Percentiles rank a stretch among this genome's conserved stretches.
phyloP scores from a whole-genome alignment of 768 basidiomycete genomes.

The Podaxis sp. region DNA sequence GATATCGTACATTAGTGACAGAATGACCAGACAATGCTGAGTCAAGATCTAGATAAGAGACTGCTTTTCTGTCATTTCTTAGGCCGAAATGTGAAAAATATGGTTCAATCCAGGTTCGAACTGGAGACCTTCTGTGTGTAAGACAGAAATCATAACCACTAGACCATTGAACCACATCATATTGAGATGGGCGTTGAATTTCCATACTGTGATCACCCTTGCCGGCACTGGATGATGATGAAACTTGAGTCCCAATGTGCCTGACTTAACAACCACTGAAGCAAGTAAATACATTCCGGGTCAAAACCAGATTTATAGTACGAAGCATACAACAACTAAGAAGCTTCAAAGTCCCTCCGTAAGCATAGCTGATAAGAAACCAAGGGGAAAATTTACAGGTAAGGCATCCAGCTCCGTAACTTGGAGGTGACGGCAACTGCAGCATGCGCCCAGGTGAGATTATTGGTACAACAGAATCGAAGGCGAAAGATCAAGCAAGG shows the following conservation, averaged over 20 bases:
- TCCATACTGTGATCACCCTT: too few species aligned
- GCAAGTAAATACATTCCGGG: too few species aligned
- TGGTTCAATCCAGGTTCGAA: slow-evolving; percentile 44
- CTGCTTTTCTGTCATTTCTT: too few species aligned
- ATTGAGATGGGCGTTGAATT: too few species aligned
- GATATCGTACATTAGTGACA: too few species aligned
- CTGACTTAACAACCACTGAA: too few species aligned
- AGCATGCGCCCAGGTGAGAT: too few species aligned
- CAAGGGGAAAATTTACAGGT: neutral
- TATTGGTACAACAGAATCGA: neutral
- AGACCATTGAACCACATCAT: slow-evolving; percentile 35
- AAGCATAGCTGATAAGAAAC: neutral
- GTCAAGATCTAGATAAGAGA: too few species aligned
- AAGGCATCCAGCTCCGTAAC: neutral
- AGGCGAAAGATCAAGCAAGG: neutral
- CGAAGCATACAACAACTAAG: neutral
- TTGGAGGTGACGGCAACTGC: too few species aligned
- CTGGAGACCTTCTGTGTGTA: slow-evolving; percentile 34
- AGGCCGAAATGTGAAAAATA: slow-evolving; percentile 10
- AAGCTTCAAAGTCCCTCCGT: neutral
- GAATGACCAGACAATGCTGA: too few species aligned
- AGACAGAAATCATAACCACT: slow-evolving; percentile 51
- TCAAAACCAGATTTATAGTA: neutral
- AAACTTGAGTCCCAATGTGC: neutral
- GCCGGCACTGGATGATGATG: too few species aligned